These are phyloP conservation scores for Claviceps monticola DNA, from an alignment of 2,329 filamentous ascomycete species.

Conservation along the genomic window DNA sequence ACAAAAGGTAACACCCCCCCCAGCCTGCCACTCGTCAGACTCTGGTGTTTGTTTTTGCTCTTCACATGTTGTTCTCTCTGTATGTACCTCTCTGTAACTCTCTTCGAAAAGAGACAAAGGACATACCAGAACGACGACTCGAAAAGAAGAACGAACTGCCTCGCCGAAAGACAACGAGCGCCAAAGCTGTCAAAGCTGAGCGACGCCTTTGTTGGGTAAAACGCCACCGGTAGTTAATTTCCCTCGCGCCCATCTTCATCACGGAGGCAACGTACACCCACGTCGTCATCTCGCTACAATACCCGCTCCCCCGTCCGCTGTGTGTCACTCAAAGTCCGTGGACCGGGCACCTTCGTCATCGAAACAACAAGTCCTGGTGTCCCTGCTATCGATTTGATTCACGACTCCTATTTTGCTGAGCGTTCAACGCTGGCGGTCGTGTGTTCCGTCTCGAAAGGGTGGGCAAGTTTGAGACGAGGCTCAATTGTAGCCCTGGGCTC, in stretches of 20 bases:
- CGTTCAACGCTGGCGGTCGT: neutral
- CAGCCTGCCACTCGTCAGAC: too few relatives aligned
- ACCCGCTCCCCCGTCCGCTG: too few relatives aligned
- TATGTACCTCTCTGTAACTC: too few relatives aligned
- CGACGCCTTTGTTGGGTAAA: neutral
- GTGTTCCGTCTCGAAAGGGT: neutral
- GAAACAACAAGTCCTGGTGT: neutral
- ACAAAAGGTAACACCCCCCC: too few relatives aligned
- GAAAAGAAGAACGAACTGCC: too few relatives aligned
- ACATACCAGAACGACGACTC: too few relatives aligned
- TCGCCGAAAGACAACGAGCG: too few relatives aligned
- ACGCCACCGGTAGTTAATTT: neutral
- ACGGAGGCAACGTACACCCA: neutral
- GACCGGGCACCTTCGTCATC: conserved; percentile 3
- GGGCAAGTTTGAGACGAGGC: neutral
- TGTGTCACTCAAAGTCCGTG: neutral
- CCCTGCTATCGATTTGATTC: neutral
- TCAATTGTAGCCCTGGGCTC: neutral
- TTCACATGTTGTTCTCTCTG: too few relatives aligned
- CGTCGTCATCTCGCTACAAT: neutral
- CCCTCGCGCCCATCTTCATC: neutral
- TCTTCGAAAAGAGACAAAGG: too few relatives aligned
- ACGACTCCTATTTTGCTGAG: neutral
- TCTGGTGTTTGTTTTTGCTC: too few relatives aligned
- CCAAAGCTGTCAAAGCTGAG: too few relatives aligned